Evolutionary conservation across 2,329 filamentous ascomycete species (phyloP), one percentile per base, ranked within the genome.

Genomic region (Ambrosiella cleistominuta): DNA sequence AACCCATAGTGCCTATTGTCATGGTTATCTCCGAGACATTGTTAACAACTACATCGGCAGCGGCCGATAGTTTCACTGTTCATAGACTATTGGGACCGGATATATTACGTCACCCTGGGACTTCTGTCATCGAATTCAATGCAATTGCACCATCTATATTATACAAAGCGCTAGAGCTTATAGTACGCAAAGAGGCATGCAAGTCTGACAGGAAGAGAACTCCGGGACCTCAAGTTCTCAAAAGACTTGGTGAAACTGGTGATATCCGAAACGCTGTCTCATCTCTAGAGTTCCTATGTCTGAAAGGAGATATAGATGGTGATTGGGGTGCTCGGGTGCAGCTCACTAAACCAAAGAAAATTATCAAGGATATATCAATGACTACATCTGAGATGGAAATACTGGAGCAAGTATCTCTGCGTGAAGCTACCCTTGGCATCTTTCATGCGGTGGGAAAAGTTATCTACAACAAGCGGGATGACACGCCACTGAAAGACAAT

Each of bases 391-490:
- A 97, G 68, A 75, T 80, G 60, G 85, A 94, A 62, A 90, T 82
- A 4, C 70, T 97, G 8, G 81, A 88, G 65, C 73, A 93, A 60
- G 80, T 97, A 19, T 88, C 86, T 0, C 88, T 90, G 65, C 80
- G 93, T 58, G 93, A 97, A 70, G 84, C 86, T 13, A 95, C 85
- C 62, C 74, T 98, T 2, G 93, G 91, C 1, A 88, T 98, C 55
- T 98, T 98, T 66, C 93, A 98, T 68, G 89, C 93, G 0, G 86
- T 97, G 11, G 93, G 91, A 2, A 96, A 93, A 67, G 87, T 98
- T 1, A 83, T 97, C 0, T 95, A 97, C 72, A 98, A 98, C 72
- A 98, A 96, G 68, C 80, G 93, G 51, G 54, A 62, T 35, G 52
- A 61, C 12, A 50, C 44, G n/a, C 39, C 45, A 15, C 6, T 49